Conservation (phyloP, 169 alveolate genomes). For the Eimeria tenella region DNA sequence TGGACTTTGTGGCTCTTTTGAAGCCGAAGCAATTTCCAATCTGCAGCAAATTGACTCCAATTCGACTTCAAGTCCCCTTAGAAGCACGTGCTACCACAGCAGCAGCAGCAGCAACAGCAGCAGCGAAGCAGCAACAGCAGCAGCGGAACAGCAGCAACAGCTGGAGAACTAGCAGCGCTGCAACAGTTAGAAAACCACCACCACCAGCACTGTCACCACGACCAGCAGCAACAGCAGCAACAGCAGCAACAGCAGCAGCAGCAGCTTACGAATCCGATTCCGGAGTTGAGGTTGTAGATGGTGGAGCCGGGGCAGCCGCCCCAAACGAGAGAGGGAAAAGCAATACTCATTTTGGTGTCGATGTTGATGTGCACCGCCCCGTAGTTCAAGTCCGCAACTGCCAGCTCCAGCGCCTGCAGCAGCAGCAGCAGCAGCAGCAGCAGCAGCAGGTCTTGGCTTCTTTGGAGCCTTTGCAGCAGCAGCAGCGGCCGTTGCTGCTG, state of each 20-base stretch:
- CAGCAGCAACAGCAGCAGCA: not conserved
- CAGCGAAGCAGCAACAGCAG: not conserved
- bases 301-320: constrained; percentile 68
- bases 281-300: constrained; percentile 60
- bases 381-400: constrained; percentile 59
- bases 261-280: constrained; percentile 68
- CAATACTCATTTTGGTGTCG: constrained; percentile 36
- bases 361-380: constrained; percentile 73
- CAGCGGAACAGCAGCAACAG: not conserved
- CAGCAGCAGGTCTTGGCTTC: too few relatives aligned
- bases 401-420: constrained; percentile 58
- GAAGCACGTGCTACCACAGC: too few relatives aligned
- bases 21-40: constrained; percentile 73
- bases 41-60: constrained; percentile 7
- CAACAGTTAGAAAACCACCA: not conserved
- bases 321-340: constrained; percentile 76
- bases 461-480: too few relatives aligned
- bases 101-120: not conserved
- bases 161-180: not conserved
- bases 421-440: too few relatives aligned
- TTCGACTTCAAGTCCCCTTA: not conserved
- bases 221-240: not conserved
- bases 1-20: constrained; percentile 61
- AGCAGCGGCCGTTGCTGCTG: too few relatives aligned
- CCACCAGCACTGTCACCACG: not conserved